phyloP scores from a whole-genome alignment of 108 stramenopile species.

The Cyclotella cryptica region DNA sequence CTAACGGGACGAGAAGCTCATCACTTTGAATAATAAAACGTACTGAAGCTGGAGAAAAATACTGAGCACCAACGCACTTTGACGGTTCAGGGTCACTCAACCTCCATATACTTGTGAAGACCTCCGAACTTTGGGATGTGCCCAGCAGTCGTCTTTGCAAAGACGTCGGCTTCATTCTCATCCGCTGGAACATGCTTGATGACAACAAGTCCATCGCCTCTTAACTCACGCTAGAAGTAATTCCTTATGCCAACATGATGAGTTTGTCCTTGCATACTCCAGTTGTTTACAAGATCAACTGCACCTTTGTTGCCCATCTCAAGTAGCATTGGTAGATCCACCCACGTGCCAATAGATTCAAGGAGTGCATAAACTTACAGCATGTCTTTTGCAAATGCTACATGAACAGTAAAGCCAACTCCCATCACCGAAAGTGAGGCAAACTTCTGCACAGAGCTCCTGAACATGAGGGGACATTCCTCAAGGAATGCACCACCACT shows the following conservation, averaged over 20 bases:
- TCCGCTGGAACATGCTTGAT: neutral
- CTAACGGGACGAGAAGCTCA: no score
- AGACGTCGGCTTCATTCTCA: neutral
- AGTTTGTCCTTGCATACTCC: neutral
- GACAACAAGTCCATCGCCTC: neutral
- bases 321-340: slow-evolving; percentile 10
- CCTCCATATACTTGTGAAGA: no score
- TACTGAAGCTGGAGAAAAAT: no score
- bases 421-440: neutral
- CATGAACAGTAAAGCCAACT: slow-evolving; percentile 10
- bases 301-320: slow-evolving; percentile 20
- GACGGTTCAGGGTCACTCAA: no score
- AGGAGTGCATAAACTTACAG: neutral
- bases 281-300: slow-evolving; percentile 14
- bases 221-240: neutral
- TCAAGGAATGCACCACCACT: slow-evolving; percentile 15
- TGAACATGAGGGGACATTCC: neutral
- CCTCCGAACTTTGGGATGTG: neutral
- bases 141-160: neutral
- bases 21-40: no score
- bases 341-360: neutral
- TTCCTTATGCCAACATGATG: slow-evolving; percentile 4
- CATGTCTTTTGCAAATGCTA: neutral
- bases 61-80: no score
- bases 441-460: slow-evolving; percentile 11